Evolutionary conservation across 192 early-diverging fungal species (phyloP).

Genomic region (Dispira simplex): DNA sequence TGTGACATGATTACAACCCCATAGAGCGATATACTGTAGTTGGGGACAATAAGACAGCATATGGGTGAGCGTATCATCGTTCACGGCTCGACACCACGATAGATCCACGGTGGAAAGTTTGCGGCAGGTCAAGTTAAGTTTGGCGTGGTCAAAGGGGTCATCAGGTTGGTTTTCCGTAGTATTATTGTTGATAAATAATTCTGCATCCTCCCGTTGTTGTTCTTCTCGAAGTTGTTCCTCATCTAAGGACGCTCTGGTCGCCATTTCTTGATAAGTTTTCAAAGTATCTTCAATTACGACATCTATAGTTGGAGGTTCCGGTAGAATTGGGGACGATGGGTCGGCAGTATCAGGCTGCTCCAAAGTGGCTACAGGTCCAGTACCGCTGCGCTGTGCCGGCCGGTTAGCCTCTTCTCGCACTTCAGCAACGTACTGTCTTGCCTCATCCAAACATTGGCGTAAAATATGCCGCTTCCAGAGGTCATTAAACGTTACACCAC

Average conservation of each 20-base stretch:
- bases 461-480: background rate
- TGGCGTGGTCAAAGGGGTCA: slow-evolving; percentile 6
- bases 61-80: slow-evolving; percentile 46
- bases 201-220: background rate
- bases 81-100: slow-evolving; percentile 60
- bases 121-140: background rate
- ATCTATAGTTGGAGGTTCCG: background rate
- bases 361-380: background rate
- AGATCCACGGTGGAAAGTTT: slow-evolving; percentile 41
- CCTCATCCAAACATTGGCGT: background rate
- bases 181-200: background rate
- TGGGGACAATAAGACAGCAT: slow-evolving; percentile 31
- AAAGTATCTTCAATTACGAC: no score
- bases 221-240: background rate
- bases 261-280: background rate
- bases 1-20: slow-evolving; percentile 57
- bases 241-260: background rate
- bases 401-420: background rate
- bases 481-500: slow-evolving; percentile 7
- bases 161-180: background rate
- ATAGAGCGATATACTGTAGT: slow-evolving; percentile 42
- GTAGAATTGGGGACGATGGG: background rate
- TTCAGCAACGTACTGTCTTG: background rate
- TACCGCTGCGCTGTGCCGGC: background rate
- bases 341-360: background rate